These are phyloP conservation scores for Vanderwaltozyma polyspora DNA, from an alignment of 805 yeast genomes.

Conservation along the genomic window DNA sequence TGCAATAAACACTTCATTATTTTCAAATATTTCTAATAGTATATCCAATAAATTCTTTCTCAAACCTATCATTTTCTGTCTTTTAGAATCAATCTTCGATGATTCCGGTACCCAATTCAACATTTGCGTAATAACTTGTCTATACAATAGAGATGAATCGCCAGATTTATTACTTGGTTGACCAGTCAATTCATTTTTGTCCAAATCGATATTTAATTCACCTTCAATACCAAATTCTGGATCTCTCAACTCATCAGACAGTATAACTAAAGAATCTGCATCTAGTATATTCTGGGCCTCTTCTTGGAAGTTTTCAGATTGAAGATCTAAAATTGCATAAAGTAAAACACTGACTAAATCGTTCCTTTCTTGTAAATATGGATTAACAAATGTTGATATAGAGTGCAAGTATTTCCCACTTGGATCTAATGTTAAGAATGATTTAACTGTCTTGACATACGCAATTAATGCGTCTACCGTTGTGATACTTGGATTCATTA, in stretches of 20 bases:
- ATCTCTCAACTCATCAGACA: conserved; percentile 34
- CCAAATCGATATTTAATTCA: not conserved
- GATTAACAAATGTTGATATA: conserved; percentile 65
- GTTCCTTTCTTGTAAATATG: conserved; percentile 56
- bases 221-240: conserved; percentile 14
- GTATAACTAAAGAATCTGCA: conserved; percentile 2
- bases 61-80: conserved; percentile 4
- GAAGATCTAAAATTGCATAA: conserved; percentile 48
- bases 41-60: conserved; percentile 15
- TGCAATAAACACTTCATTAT: conserved; percentile 16
- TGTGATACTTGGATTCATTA: conserved; percentile 72
- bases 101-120: conserved; percentile 23
- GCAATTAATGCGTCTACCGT: conserved; percentile 60
- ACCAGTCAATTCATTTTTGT: too few relatives aligned
- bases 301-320: conserved; percentile 9
- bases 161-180: not conserved
- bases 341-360: conserved; percentile 67
- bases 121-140: conserved; percentile 13
- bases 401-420: conserved; percentile 72
- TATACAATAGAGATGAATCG: conserved; percentile 4
- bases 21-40: conserved; percentile 17
- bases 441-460: conserved; percentile 59
- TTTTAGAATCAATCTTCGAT: conserved; percentile 7
- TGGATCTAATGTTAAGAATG: conserved; percentile 73
- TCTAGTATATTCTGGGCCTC: conserved; percentile 4